Percentiles rank a stretch among this genome's conserved stretches.
Conservation (phyloP, 2,329 filamentous ascomycete species). For the Xylaria arbuscula region DNA sequence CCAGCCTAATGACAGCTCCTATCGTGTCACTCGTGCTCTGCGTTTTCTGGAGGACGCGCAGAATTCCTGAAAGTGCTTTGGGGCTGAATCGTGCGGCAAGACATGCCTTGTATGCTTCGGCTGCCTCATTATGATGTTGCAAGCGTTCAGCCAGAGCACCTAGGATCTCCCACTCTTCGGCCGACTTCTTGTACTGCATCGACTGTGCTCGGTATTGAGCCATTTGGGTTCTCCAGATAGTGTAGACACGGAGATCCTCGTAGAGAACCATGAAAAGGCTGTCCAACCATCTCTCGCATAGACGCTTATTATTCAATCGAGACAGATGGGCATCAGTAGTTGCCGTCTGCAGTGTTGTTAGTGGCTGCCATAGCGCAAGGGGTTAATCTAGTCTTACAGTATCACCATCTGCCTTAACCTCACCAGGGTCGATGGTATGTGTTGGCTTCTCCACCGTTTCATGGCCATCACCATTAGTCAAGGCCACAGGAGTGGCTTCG, state of each 20-base stretch:
- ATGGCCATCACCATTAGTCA: conserved; percentile 55
- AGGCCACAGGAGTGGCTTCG: conserved; percentile 50
- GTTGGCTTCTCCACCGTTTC: conserved; percentile 77
- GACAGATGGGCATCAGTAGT: conserved; percentile 80
- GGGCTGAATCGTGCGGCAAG: conserved; percentile 90
- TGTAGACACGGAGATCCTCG: conserved; percentile 97
- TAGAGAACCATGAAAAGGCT: conserved; percentile 99
- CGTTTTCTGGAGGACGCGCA: conserved; percentile 80
- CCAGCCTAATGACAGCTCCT: conserved; percentile 85
- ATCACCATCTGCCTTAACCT: conserved; percentile 74
- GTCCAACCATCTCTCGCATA: conserved; percentile 97
- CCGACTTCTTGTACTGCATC: conserved; percentile 94
- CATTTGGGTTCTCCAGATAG: conserved; percentile 99
- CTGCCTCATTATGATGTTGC: conserved; percentile 89
- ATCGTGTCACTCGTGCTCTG: conserved; percentile 85
- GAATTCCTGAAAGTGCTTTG: conserved; percentile 87
- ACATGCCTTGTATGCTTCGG: conserved; percentile 92
- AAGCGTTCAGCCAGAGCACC: conserved; percentile 91
- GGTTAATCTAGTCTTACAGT: conserved; percentile 31
- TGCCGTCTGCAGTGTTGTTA: conserved; percentile 61
- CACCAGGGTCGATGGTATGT: conserved; percentile 80
- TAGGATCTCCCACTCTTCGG: conserved; percentile 98
- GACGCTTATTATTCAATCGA: conserved; percentile 94
- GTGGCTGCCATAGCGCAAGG: conserved; percentile 4
- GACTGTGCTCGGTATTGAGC: conserved; percentile 93